Base-by-base conservation (phyloP, 805 yeast genomes). In the Myxozyma nipponensis region DNA sequence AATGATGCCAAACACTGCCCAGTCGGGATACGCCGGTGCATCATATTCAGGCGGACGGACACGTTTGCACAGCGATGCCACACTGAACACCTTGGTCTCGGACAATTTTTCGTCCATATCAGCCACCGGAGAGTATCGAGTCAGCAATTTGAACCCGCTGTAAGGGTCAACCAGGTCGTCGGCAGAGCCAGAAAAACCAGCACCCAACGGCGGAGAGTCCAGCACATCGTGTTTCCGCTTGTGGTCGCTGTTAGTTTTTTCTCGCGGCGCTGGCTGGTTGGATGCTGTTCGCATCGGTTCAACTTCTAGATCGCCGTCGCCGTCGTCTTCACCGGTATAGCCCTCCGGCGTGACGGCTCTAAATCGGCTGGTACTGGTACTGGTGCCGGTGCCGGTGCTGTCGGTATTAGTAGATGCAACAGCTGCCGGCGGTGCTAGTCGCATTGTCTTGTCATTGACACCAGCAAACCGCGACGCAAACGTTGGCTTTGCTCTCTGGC, bases 1-100 rank as follows among this genome's bases (percentile, higher is more conserved):
- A 0, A 90, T 71, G 2, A 86, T 72, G 0, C 95, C 97, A n/a
- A 83, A 61, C 1, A 82, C 76, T n/a, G 83, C 82, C 84, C 88
- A 89, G 63, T 90, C 89, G 2, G 83, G 68, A 60, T 83, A 82
- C 1, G 69, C 68, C 0, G 96, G 95, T 42, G 84, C 84, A 4
- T 68, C 63, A 62, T 77, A 89, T 19, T 77, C 71, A 0, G 95
- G 93, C 1, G 93, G 83, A 25, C 65, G 57, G 1, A 89, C 80
- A 56, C 82, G 80, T 1, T 87, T 83, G 58, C 79, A 73, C 2
- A 84, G 64, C 57, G 81, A 79, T 7, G 77, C 76, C 2, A 86
- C 64, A 37, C 84, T 70, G 41, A 86, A 66, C 0, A 83, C 63
- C 57, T 82, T 80, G 52, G 77, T 75, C 15, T 76, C 77, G 13